Conservation (phyloP, 108 stramenopile species). For the Pseudonitzschia delicatissima region DNA sequence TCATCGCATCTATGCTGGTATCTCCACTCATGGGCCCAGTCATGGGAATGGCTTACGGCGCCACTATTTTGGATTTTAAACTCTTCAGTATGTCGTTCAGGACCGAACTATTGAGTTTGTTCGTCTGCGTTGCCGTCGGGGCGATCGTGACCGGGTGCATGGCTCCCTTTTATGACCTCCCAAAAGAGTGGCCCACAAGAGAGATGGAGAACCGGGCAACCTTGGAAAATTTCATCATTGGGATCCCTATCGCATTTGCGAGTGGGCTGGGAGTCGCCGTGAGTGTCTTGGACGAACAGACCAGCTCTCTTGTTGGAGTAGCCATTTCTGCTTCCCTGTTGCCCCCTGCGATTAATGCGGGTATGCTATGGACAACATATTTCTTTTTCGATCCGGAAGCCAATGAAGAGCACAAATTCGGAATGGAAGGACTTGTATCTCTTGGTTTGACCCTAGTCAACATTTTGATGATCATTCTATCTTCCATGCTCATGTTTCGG, state of each 20-base stretch:
- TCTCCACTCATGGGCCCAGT: slow-evolving; percentile 30
- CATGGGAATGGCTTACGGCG: slow-evolving; percentile 58
- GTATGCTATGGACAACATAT: not conserved
- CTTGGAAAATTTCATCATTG: slow-evolving; percentile 38
- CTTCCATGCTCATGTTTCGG: slow-evolving; percentile 59
- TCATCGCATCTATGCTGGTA: slow-evolving; percentile 87
- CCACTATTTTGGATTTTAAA: slow-evolving; percentile 55
- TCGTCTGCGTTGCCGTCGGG: slow-evolving; percentile 66
- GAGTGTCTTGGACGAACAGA: slow-evolving; percentile 67
- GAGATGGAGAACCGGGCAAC: slow-evolving; percentile 67
- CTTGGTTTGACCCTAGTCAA: slow-evolving; percentile 1
- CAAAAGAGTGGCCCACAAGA: slow-evolving; percentile 64
- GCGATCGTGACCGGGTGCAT: slow-evolving; percentile 31
- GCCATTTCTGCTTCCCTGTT: slow-evolving; percentile 87
- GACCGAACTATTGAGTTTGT: slow-evolving; percentile 61
- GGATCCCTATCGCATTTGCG: slow-evolving; percentile 78
- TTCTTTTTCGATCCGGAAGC: not conserved
- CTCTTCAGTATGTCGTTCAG: slow-evolving; percentile 45
- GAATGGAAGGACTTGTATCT: not conserved
- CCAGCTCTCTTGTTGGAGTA: slow-evolving; percentile 78
- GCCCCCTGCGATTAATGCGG: slow-evolving; percentile 60
- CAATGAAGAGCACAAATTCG: not conserved
- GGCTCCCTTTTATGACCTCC: slow-evolving; percentile 27
- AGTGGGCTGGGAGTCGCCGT: slow-evolving; percentile 90
- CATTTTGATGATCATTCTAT: slow-evolving; percentile 49